phyloP scores from a whole-genome alignment of 495 filamentous ascomycete species.

The Penicillium flavigenum region DNA sequence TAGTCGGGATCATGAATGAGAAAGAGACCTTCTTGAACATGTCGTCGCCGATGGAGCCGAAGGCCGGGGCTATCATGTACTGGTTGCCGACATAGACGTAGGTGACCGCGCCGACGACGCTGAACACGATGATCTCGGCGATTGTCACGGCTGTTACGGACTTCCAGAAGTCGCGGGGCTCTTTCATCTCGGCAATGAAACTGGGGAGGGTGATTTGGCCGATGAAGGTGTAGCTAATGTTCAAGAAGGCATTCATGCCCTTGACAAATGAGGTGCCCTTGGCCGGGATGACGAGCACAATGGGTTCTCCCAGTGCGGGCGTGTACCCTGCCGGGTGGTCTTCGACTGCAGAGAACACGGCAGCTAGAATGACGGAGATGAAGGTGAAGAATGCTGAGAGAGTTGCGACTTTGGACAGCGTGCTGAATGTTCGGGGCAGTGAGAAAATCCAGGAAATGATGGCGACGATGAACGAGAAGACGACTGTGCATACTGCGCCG shows the following conservation, averaged over 20 bases:
- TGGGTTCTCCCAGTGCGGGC: slow-evolving; percentile 54
- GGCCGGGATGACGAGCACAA: slow-evolving; percentile 63
- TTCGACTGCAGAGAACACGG: slow-evolving; percentile 74
- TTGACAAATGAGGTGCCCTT: slow-evolving; percentile 72
- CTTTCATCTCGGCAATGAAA: slow-evolving; percentile 90
- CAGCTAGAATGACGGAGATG: slow-evolving; percentile 75
- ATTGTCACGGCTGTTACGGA: slow-evolving; percentile 85
- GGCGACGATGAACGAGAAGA: slow-evolving; percentile 66
- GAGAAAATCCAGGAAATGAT: slow-evolving; percentile 73
- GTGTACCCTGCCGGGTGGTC: slow-evolving; percentile 63
- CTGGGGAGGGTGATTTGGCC: slow-evolving; percentile 87
- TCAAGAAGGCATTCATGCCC: slow-evolving; percentile 80
- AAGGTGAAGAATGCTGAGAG: slow-evolving; percentile 81
- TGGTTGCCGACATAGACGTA: slow-evolving; percentile 82
- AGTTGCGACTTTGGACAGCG: slow-evolving; percentile 72
- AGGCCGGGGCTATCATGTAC: slow-evolving; percentile 79
- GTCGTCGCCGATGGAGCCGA: slow-evolving; percentile 70
- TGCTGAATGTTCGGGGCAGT: slow-evolving; percentile 75
- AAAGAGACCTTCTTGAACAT: slow-evolving; percentile 80
- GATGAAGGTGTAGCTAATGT: slow-evolving; percentile 91
- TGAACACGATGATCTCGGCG: slow-evolving; percentile 78
- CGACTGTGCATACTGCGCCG: slow-evolving; percentile 66
- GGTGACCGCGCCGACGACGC: slow-evolving; percentile 68
- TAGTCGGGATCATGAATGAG: slow-evolving; percentile 88
- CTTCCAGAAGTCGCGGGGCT: slow-evolving; percentile 85